Evolutionary conservation across 352 stramenopile genomes (phyloP), one percentile per base, ranked within the genome.

Genomic region (Thraustotheca clavata): DNA sequence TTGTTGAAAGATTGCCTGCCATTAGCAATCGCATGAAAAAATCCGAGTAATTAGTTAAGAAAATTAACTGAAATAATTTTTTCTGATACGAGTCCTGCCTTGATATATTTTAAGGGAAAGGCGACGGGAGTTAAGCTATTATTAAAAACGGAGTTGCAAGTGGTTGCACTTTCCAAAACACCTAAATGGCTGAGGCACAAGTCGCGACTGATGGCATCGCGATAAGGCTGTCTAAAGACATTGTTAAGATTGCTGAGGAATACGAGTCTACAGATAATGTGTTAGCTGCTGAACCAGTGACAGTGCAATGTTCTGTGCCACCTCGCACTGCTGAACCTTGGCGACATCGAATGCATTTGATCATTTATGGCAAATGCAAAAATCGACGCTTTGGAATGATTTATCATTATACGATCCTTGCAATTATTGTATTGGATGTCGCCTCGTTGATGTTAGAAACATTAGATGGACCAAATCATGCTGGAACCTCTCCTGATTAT

Each of bases 1-100:
- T 99, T 33, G 83, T 98, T 3, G 94, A 99, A 72, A 85, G 96
- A 14, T 78, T 99, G 7, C 87, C 82, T 40, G 94, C 93, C n/a
- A 98, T 99, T 61, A 73, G 73, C 1, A 68, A 60, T 3, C 68
- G 76, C 36, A 76, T 72, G 14, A 88, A 87, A 73, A 88, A 89
- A 63, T n/a, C n/a, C n/a, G n/a, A n/a, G n/a, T n/a, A n/a, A n/a
- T n/a, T n/a, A n/a, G n/a, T n/a, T n/a, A n/a, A n/a, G n/a, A n/a
- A n/a, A n/a, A n/a, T n/a, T n/a, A n/a, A n/a, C n/a, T n/a, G n/a
- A n/a, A n/a, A n/a, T n/a, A n/a, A n/a, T n/a, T n/a, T n/a, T n/a
- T n/a, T n/a, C n/a, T n/a, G n/a, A n/a, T n/a, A n/a, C n/a, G n/a
- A n/a, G n/a, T n/a, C n/a, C n/a, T n/a, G n/a, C n/a, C n/a, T n/a